Base-by-base conservation (phyloP, 2,329 filamentous ascomycete species). In the Calonectria pteridis region DNA sequence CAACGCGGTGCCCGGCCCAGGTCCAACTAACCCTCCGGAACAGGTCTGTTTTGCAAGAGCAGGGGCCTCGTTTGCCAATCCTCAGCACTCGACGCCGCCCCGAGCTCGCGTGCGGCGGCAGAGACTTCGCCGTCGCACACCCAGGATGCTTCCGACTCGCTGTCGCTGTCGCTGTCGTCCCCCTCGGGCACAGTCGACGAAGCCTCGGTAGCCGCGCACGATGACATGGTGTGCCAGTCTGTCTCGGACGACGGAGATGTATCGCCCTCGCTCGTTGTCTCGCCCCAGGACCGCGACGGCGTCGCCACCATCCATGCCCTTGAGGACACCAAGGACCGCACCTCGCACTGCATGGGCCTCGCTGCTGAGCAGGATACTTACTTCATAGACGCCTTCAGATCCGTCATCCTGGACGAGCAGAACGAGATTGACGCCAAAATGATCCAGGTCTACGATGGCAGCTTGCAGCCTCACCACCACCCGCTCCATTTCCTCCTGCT, bases 311-410 rank as follows among this genome's bases (percentile, higher is more conserved):
- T 81, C 4, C 80, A 84, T 26, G 85, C 85, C 0, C 81, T 88
- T 10, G 87, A 88, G 72, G 86, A 88, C 72, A 84, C 84, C 18
- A 77, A 81, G 23, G 83, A 84, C 67, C 77, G 82, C 23, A 88
- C 87, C 2, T 85, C 87, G 16, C 87, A 88, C 76, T 86, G 82
- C 16, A 84, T 88, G 80, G 87, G 87, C 0, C 81, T 85, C 18
- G 82, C 86, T 2, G 85, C 83, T 13, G 87, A 89, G 77, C 87
- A 89, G 74, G 87, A 88, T 68, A 84, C 86, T 1, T 84, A 87
- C 74, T 82, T 88, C 11, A 81, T 89, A 6, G 85, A 86, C 46
- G 87, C 86, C 14, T 88, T 89, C 68, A 82, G 87, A 23, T 88
- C 87, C 43, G 83, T 86, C 23, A 84, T 88, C 33, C 79, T 88